Evolutionary conservation across 352 stramenopile genomes (phyloP).

Genomic region (Phytophthora fragariae): DNA sequence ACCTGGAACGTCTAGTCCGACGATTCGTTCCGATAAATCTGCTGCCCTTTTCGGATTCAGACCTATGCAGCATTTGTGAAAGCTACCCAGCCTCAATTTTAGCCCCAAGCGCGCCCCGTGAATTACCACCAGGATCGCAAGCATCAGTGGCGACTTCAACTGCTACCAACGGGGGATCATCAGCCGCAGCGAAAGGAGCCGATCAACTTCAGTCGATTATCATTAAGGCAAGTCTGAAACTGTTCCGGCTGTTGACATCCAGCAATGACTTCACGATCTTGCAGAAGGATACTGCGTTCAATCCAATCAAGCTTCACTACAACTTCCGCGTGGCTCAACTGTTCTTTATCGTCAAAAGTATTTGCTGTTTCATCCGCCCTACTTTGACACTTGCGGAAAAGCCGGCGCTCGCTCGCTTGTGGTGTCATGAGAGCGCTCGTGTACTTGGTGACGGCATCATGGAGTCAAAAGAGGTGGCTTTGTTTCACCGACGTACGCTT

Average conservation of each 20-base stretch:
- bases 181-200: slow-evolving; percentile 36
- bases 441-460: slow-evolving; percentile 62
- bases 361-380: slow-evolving; percentile 52
- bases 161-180: too few relatives aligned
- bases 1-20: slow-evolving; percentile 38
- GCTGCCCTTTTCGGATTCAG: slow-evolving; percentile 41
- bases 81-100: slow-evolving; percentile 15
- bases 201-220: slow-evolving; percentile 47
- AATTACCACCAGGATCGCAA: not conserved
- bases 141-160: not conserved
- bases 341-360: slow-evolving; percentile 50
- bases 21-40: slow-evolving; percentile 52
- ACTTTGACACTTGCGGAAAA: slow-evolving; percentile 55
- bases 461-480: slow-evolving; percentile 37
- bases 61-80: slow-evolving; percentile 64
- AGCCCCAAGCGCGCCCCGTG: not conserved
- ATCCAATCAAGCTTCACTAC: slow-evolving; percentile 59
- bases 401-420: slow-evolving; percentile 58
- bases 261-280: slow-evolving; percentile 41
- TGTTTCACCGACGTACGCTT: slow-evolving; percentile 56
- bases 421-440: slow-evolving; percentile 75
- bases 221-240: slow-evolving; percentile 65
- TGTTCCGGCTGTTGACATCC: slow-evolving; percentile 54
- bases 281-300: slow-evolving; percentile 17
- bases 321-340: slow-evolving; percentile 51